These are phyloP conservation scores for Microsporum canis DNA, from an alignment of 2,329 filamentous ascomycete species.

Conservation along the genomic window DNA sequence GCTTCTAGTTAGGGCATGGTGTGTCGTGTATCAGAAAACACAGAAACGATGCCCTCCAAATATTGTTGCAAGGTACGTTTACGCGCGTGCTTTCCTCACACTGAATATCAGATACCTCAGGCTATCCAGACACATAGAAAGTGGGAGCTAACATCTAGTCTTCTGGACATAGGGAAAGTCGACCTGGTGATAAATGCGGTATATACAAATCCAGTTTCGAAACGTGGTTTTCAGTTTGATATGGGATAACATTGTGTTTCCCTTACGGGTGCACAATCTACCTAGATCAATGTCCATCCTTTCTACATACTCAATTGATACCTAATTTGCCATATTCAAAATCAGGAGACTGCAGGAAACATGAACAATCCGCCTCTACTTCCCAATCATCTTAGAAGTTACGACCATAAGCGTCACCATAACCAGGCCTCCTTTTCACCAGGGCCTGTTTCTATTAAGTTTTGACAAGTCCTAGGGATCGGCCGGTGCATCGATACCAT, in stretches of 20 bases:
- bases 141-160: background rate
- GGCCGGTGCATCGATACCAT: background rate
- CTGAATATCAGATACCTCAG: background rate
- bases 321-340: background rate
- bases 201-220: background rate
- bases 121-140: background rate
- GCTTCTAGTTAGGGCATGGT: conserved; percentile 47
- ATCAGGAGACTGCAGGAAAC: background rate
- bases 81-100: background rate
- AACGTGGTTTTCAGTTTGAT: background rate
- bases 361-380: background rate
- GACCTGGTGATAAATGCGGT: conserved; percentile 19
- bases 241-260: background rate
- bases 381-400: background rate
- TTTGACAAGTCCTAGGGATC: background rate
- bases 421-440: background rate
- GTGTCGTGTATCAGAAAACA: conserved; percentile 38
- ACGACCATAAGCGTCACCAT: background rate
- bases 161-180: conserved; percentile 14
- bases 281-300: background rate
- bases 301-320: background rate
- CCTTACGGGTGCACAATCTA: background rate
- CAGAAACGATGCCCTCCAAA: conserved; percentile 46
- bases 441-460: background rate
- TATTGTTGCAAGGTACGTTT: conserved; percentile 40